A percentile compares a stretch with the other conserved stretches of the same genome.
phyloP scores from a whole-genome alignment of 75 land plant species.

The Sequoia sempervirens region DNA sequence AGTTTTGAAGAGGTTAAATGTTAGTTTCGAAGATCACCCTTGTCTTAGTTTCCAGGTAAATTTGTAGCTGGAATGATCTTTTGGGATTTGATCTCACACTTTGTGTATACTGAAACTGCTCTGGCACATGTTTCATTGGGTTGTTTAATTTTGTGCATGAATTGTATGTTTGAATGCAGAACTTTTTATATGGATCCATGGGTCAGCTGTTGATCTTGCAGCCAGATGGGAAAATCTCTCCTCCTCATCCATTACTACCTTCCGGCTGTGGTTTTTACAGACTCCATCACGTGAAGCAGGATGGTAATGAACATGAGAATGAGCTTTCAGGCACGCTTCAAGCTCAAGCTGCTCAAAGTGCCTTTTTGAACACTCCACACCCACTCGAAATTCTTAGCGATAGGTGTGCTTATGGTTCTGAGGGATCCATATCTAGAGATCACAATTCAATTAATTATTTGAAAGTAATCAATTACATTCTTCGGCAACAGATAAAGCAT shows the following conservation, averaged over 20 bases:
- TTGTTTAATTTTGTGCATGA: not conserved
- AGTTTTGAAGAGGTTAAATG: conserved; percentile 57
- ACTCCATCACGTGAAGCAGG: conserved; percentile 8
- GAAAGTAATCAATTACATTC: conserved; percentile 43
- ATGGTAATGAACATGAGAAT: conserved; percentile 1
- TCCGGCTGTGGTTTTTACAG: conserved; percentile 51
- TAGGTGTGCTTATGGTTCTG: conserved; percentile 64
- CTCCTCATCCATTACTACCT: conserved; percentile 65
- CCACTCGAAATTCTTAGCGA: conserved; percentile 69
- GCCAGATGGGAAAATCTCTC: conserved; percentile 62
- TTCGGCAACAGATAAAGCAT: conserved; percentile 28
- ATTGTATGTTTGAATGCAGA: conserved; percentile 36
- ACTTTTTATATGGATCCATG: conserved; percentile 63
- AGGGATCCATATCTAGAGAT: conserved; percentile 69
- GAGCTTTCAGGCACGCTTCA: not conserved
- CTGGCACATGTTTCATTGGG: not conserved
- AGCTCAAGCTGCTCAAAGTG: conserved; percentile 24
- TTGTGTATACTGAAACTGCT: not conserved
- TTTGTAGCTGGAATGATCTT: not conserved
- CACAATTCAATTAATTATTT: conserved; percentile 69
- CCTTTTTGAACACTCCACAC: conserved; percentile 70
- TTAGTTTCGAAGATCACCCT: conserved; percentile 58
- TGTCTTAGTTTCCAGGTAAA: conserved; percentile 38
- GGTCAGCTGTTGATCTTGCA: conserved; percentile 73
- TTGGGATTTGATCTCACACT: not conserved